Evolutionary conservation across 2,329 filamentous ascomycete species (phyloP).

Genomic region (Penicillium paneum): DNA sequence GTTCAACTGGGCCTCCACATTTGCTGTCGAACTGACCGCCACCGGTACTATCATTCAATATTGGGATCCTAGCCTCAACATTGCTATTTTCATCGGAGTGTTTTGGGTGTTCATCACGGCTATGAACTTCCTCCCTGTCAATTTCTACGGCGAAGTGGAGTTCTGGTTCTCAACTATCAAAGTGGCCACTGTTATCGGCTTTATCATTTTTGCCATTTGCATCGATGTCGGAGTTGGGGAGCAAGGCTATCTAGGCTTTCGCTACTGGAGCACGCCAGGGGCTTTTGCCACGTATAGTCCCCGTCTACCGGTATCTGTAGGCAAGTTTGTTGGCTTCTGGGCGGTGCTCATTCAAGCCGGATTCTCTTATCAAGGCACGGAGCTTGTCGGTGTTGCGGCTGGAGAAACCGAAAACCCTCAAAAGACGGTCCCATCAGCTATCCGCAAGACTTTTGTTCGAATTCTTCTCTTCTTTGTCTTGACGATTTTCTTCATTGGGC

Average conservation of each 20-base stretch:
- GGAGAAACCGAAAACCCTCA: slow-evolving; percentile 71
- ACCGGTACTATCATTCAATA: slow-evolving; percentile 72
- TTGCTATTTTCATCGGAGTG: slow-evolving; percentile 68
- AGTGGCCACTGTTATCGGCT: slow-evolving; percentile 69
- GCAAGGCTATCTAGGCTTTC: slow-evolving; percentile 72
- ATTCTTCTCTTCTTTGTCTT: slow-evolving; percentile 58
- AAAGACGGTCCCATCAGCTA: slow-evolving; percentile 68
- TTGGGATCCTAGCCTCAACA: slow-evolving; percentile 61
- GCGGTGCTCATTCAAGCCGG: slow-evolving; percentile 45
- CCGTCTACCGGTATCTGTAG: slow-evolving; percentile 54
- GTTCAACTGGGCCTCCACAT: slow-evolving; percentile 73
- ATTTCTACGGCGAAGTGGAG: slow-evolving; percentile 72
- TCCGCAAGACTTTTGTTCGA: slow-evolving; percentile 70
- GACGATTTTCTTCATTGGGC: slow-evolving; percentile 61
- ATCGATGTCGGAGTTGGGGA: slow-evolving; percentile 68
- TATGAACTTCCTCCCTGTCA: slow-evolving; percentile 68
- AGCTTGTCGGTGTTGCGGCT: slow-evolving; percentile 71
- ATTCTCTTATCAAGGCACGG: slow-evolving; percentile 56
- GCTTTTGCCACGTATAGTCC: slow-evolving; percentile 64
- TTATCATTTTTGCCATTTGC: slow-evolving; percentile 73
- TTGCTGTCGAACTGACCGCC: slow-evolving; percentile 69
- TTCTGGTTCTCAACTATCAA: slow-evolving; percentile 77
- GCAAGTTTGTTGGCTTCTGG: slow-evolving; percentile 62
- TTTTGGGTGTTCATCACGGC: slow-evolving; percentile 69
- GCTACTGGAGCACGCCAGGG: slow-evolving; percentile 67